A percentile compares a stretch with the other conserved stretches of the same genome.
phyloP scores from a whole-genome alignment of 202 grass and related monocot genomes.

The Schoenoplectus triqueter region DNA sequence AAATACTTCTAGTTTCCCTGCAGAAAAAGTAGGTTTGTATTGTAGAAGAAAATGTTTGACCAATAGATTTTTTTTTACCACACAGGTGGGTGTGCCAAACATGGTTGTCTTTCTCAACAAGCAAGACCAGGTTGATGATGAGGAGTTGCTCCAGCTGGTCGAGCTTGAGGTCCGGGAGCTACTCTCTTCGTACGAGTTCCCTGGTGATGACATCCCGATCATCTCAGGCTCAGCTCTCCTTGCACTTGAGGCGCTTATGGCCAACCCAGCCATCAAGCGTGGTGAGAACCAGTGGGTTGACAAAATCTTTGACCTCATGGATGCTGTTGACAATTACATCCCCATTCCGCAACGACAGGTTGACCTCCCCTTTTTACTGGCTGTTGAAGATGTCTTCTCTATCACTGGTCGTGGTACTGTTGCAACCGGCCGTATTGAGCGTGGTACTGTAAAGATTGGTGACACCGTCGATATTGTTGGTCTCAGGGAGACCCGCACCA shows the following conservation, averaged over 20 bases:
- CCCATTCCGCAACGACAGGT: conserved; percentile 86
- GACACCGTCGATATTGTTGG: conserved; percentile 79
- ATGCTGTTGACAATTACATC: conserved; percentile 67
- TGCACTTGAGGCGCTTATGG: conserved; percentile 95
- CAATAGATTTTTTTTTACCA: neutral
- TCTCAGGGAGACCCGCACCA: conserved; percentile 70
- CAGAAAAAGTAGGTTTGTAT: neutral
- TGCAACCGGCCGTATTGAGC: conserved; percentile 86
- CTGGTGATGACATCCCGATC: conserved; percentile 79
- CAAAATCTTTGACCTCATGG: conserved; percentile 64
- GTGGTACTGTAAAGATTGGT: conserved; percentile 78
- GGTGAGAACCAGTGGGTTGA: conserved; percentile 87
- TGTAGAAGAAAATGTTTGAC: neutral
- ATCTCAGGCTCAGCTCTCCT: conserved; percentile 81
- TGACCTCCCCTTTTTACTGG: conserved; percentile 88
- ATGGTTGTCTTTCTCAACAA: conserved; percentile 99
- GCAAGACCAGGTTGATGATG: conserved; percentile 98
- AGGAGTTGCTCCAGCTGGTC: conserved; percentile 95
- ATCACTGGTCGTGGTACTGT: conserved; percentile 93
- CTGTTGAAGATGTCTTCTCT: conserved; percentile 92
- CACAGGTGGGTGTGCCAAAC: conserved; percentile 71
- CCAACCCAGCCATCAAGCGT: conserved; percentile 64
- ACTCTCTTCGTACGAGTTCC: conserved; percentile 83
- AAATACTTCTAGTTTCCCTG: neutral
- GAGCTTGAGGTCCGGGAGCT: conserved; percentile 97